Base-by-base conservation (phyloP, 2,329 filamentous ascomycete species). In the Penicillium concentricum region DNA sequence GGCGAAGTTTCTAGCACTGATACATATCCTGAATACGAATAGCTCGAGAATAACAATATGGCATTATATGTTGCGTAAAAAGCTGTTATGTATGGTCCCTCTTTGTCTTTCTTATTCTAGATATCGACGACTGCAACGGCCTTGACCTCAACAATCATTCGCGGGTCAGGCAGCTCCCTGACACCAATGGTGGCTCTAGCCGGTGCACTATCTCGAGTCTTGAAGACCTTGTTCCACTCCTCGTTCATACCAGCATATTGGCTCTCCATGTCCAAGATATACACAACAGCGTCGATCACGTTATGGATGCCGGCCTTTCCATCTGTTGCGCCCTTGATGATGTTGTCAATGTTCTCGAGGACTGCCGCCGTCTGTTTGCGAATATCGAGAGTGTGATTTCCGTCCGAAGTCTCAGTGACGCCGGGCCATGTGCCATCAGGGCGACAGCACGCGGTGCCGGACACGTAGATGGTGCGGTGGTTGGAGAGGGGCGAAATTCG, bases 171-270 rank as follows among this genome's bases (percentile, higher is more conserved):
- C 8, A 61, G 46, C 52, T 61, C 61, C 18, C 39, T 54, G 10
- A 63, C 60, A n/a, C 61, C 61, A 18, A 64, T 51, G 2, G 61
- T 64, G 5, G 58, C 60, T 18, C 61, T 53, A 20, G 53, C 54
- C 1, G 76, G 77, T 1, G 76, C 76, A 50, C 61, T 67, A 1
- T 59, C 66, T 7, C 74, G 69, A 32, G 71, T 69, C 15, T 68
- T 28, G 57, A 75, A 79, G 8, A 79, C 69, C 61, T 76, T 75
- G 58, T 79, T 79, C 77, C 77, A 79, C 60, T 76, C 76, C 60
- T 77, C 76, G 49, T 79, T 78, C 76, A 79, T 78, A 16, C 72
- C 76, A 5, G 69, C 68, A 56, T 79, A 78, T 30, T 79, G 67
- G 0, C 61, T 65, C 57, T 76, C 69, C 74, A 78, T 78, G 56